Evolutionary conservation across 108 stramenopile species (phyloP).

Genomic region (Cylindrotheca fusiformis): DNA sequence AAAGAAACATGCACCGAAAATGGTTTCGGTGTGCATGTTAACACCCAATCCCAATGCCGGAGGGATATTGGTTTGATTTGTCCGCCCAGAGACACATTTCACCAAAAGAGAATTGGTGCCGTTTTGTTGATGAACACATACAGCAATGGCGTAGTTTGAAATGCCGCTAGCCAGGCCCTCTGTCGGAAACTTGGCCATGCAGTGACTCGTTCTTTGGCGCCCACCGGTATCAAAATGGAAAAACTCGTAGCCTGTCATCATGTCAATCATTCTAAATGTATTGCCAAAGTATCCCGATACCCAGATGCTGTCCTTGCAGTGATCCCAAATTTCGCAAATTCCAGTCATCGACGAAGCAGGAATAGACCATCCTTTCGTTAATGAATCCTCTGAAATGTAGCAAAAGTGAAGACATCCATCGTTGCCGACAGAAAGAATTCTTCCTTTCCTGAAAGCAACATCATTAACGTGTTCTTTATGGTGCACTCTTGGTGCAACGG

Average conservation of each 20-base stretch:
- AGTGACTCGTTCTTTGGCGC: slow-evolving; percentile 50
- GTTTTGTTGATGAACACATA: slow-evolving; percentile 37
- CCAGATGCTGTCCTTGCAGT: not conserved
- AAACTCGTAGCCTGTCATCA: slow-evolving; percentile 52
- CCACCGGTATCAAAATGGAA: slow-evolving; percentile 64
- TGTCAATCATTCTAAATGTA: slow-evolving; percentile 54
- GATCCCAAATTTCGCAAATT: slow-evolving; percentile 6
- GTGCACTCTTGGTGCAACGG: slow-evolving; percentile 33
- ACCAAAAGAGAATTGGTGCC: slow-evolving; percentile 33
- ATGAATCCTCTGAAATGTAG: slow-evolving; percentile 8
- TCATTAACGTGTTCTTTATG: slow-evolving; percentile 74
- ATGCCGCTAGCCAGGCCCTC: not conserved
- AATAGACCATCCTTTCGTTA: slow-evolving; percentile 23
- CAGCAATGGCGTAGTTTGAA: slow-evolving; percentile 16
- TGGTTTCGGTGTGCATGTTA: slow-evolving; percentile 57
- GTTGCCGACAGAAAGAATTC: slow-evolving; percentile 65
- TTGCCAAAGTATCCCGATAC: slow-evolving; percentile 71
- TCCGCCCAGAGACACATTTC: slow-evolving; percentile 4
- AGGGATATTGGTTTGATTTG: slow-evolving; percentile 5
- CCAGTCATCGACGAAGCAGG: slow-evolving; percentile 25
- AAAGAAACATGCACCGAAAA: slow-evolving; percentile 57
- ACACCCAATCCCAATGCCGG: slow-evolving; percentile 18
- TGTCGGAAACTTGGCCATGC: slow-evolving; percentile 2
- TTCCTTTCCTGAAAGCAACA: slow-evolving; percentile 20
- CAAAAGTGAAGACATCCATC: slow-evolving; percentile 63